Evolutionary conservation across 345 rosid species (phyloP), one percentile per base, ranked within the genome.

Genomic region (Brassica juncea): DNA sequence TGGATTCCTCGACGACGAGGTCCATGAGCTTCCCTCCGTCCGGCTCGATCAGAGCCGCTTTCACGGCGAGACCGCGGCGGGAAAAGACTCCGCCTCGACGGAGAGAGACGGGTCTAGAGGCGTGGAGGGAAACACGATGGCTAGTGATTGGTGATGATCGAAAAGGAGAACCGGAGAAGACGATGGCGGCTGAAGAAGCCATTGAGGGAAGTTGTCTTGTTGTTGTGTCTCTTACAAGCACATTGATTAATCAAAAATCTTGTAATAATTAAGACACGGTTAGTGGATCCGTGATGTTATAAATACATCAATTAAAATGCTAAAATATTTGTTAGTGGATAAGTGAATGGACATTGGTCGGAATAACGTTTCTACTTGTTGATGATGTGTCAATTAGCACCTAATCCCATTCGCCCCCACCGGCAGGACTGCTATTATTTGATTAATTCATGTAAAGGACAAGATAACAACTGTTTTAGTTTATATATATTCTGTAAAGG

Each of bases 261-360:
- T 30, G 75, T 81, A 57, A 81, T 81, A 57, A 81, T 76, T 71
- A 71, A 67, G 83, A 81, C n/a, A 31, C 8, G 59, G 37, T 71
- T 75, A 81, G 42, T 64, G 62, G 55, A 55, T 57, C 11, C 44
- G 0, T 63, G 37, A 54, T 69, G 59, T 59, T 59, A 59, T 59
- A 25, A 59, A 57, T 6, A 66, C 70, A 66, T 65, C 31, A 35
- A 37, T 14, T 4, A 15, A 15, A 6, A 23, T 32, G 8, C 30
- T 3, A 28, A 66, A 19, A 49, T 9, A 4, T 54, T 4, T 14
- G 32, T 59, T 66, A 71, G 83, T 81, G 83, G 83, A 76, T 71
- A 71, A 70, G 19, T 47, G 80, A 81, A 66, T 76, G 32, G 73
- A 71, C 77, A 70, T 68, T 47, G 47, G 25, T 59, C 42, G 42